These are phyloP conservation scores for Boletus patriciae DNA, from an alignment of 768 basidiomycete genomes.

Conservation along the genomic window DNA sequence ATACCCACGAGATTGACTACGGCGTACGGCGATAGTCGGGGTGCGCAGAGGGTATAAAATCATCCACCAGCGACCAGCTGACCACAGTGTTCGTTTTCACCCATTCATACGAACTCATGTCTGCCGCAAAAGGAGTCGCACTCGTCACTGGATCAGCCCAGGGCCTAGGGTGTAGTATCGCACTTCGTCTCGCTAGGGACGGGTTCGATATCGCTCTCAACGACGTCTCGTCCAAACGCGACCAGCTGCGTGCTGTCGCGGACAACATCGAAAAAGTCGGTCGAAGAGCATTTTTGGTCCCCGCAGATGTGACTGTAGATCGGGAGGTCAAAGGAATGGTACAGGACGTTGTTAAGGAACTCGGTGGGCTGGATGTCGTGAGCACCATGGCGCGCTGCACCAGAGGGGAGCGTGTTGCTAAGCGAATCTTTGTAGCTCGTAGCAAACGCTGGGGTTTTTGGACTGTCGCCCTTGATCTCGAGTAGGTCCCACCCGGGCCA, in stretches of 20 bases:
- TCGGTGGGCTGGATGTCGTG: slow-evolving; percentile 49
- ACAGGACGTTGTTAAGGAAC: slow-evolving; percentile 23
- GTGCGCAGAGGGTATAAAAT: too few species aligned
- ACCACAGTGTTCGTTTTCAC: neutral
- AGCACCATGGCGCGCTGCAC: slow-evolving; percentile 11
- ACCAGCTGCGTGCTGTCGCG: neutral
- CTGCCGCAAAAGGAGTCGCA: neutral
- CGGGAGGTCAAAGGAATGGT: slow-evolving; percentile 43
- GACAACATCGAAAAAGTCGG: neutral
- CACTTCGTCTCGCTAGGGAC: neutral
- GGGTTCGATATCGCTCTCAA: slow-evolving; percentile 5
- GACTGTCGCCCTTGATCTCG: neutral
- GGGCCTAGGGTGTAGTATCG: neutral
- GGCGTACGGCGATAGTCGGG: too few species aligned
- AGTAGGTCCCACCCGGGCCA: neutral
- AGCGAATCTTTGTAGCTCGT: slow-evolving; percentile 7
- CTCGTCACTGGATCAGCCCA: slow-evolving; percentile 4
- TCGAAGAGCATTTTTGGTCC: slow-evolving; percentile 16
- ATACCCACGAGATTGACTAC: too few species aligned
- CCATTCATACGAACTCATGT: neutral
- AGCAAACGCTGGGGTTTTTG: slow-evolving; percentile 15
- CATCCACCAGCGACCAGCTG: too few species aligned
- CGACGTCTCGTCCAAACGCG: neutral
- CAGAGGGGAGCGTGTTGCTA: neutral
- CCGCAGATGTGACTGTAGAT: slow-evolving; percentile 44